Base-by-base conservation (phyloP, 2,329 filamentous ascomycete species). In the Lasiodiplodia citricola region DNA sequence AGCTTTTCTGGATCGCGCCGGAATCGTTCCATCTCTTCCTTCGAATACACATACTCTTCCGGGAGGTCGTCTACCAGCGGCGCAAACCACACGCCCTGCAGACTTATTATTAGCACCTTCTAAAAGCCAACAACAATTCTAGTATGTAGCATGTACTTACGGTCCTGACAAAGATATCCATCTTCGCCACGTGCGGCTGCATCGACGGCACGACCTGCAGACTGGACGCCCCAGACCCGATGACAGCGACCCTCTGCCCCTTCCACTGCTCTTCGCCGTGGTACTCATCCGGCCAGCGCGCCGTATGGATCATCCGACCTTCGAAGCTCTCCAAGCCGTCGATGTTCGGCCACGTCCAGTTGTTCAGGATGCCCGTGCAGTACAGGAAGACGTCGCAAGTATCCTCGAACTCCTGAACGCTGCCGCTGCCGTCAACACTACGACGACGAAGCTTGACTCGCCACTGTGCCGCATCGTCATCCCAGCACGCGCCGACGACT, bases 261-360 rank as follows among this genome's bases (percentile, higher is more conserved):
- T 18, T 11, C 50, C 50, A 52, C n/a, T 52, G 16, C 6, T 52
- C 18, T 21, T 23, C n/a, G 1, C 28, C 28, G 10, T 18, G n/a
- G n/a, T 52, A 52, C 4, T 25, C 50, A 10, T 84, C 75, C 1
- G 86, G 82, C 86, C 87, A 90, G 50, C 82, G 80, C 1, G 87
- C 84, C 0, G 85, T 85, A 73, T 90, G 87, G 55, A 88, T 80
- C 3, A 88, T 75, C 10, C 77, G 73, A 10, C 87, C 87, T 64
- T 82, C 76, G 77, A 88, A 90, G n/a, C 77, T 78, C 2, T 82
- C 71, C 0, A 85, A 70, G 0, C 87, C 87, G 0, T 83, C 80
- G 35, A 89, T 83, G 21, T 83, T 80, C 37, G 57, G 57, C n/a
- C 66, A 73, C 44, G 54, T 55, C 67, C 68, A 71, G 1, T 41